Conservation (phyloP, 495 filamentous ascomycete species). For the Talaromyces trachyspermus region DNA sequence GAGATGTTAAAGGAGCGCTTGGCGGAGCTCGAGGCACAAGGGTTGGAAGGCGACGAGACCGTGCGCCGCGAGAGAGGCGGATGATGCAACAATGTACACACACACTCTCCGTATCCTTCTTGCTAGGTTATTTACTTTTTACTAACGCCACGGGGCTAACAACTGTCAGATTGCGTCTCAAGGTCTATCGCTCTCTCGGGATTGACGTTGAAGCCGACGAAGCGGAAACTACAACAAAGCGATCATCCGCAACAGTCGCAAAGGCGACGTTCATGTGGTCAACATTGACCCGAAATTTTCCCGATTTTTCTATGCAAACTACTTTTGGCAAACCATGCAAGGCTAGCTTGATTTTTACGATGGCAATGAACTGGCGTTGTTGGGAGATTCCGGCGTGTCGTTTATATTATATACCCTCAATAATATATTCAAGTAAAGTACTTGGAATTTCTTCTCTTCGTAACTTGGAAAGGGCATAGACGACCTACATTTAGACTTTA, state of each 20-base stretch:
- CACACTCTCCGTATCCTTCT: not conserved
- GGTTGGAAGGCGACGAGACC: slow-evolving; percentile 51
- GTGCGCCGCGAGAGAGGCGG: slow-evolving; percentile 52
- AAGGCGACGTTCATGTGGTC: slow-evolving; percentile 90
- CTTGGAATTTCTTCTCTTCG: too few species aligned
- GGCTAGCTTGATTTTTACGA: slow-evolving; percentile 13
- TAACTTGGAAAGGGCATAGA: too few species aligned
- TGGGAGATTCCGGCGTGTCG: too few species aligned
- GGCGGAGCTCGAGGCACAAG: slow-evolving; percentile 79
- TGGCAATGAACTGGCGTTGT: too few species aligned
- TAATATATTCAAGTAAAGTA: too few species aligned
- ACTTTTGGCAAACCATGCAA: slow-evolving; percentile 88
- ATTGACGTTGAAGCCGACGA: slow-evolving; percentile 82
- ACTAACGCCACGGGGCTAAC: slow-evolving; percentile 8
- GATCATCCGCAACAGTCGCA: slow-evolving; percentile 75
- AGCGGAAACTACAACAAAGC: slow-evolving; percentile 79
- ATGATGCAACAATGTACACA: slow-evolving; percentile 49
- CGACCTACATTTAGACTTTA: too few species aligned
- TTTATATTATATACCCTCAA: too few species aligned
- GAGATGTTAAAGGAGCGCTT: slow-evolving; percentile 66
- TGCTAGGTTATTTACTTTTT: not conserved
- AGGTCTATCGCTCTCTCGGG: slow-evolving; percentile 83
- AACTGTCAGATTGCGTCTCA: slow-evolving; percentile 61
- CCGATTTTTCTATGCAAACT: slow-evolving; percentile 87
- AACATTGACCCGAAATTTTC: slow-evolving; percentile 92